phyloP scores from a whole-genome alignment of 257 asterid species.

The Thymus quinquecostatus region DNA sequence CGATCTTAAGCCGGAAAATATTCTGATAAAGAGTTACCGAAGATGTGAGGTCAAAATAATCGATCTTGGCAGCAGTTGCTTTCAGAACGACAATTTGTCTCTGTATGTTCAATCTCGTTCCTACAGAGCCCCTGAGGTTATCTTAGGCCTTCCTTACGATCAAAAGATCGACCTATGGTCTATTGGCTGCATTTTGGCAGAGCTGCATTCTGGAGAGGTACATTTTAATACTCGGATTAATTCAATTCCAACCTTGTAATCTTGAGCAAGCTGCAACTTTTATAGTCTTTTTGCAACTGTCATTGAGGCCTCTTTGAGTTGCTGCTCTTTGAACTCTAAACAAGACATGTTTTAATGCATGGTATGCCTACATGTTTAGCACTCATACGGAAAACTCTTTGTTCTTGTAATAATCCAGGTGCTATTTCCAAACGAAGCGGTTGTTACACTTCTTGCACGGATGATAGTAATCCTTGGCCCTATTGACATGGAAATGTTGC shows the following conservation, averaged over 20 bases:
- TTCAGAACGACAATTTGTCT: slow-evolving; percentile 71
- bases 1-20: slow-evolving; percentile 95
- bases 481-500: slow-evolving; percentile 67
- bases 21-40: slow-evolving; percentile 82
- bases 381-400: background rate
- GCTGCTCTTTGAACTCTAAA: background rate
- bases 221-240: background rate
- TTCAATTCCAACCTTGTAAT: background rate
- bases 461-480: slow-evolving; percentile 76
- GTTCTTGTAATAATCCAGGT: slow-evolving; percentile 52
- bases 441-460: slow-evolving; percentile 76
- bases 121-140: slow-evolving; percentile 96
- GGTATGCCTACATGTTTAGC: background rate
- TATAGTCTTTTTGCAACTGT: background rate
- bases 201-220: slow-evolving; percentile 90
- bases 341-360: background rate
- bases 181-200: slow-evolving; percentile 89
- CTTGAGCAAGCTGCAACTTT: background rate
- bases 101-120: slow-evolving; percentile 95
- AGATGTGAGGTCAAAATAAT: slow-evolving; percentile 88
- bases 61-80: slow-evolving; percentile 99
- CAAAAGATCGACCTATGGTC: slow-evolving; percentile 96
- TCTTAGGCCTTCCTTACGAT: slow-evolving; percentile 87
- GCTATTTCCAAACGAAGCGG: slow-evolving; percentile 83
- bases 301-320: background rate